Base-by-base conservation (phyloP, 2,329 filamentous ascomycete species). In the Davidsoniella australis region DNA sequence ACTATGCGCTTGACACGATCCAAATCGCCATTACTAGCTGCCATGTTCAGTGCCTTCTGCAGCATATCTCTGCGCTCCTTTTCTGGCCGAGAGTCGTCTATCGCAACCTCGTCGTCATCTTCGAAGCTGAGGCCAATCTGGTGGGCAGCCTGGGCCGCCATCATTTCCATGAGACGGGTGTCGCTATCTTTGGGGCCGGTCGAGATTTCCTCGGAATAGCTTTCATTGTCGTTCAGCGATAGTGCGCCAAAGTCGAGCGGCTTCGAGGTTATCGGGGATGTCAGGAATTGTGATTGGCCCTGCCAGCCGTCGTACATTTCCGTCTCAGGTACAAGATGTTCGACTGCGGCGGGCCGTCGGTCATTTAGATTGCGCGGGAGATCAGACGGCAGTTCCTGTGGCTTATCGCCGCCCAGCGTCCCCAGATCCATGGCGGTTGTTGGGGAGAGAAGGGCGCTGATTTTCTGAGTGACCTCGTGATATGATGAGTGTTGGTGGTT, bases 281-380 rank as follows among this genome's bases (percentile, higher is more conserved):
- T 93, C 55, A 96, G 73, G 65, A 94, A 94, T 66, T 95, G 88
- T 41, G 89, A 94, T 71, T 95, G 86, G 56, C 89, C 89, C 80
- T 96, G 87, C 91, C 91, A 98, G 57, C 86, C 91, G 73, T 98
- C 91, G 64, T 96, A 98, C 68, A 95, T 86, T 70, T 96, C 91
- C 39, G 88, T 94, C 70, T 96, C 91, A 38, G 73, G 72, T 50
- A 82, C 73, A 55, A 80, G 75, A 54, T 52, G 50, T 5, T 80
- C 78, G 43, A 69, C 71, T 3, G 79, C 75, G 33, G 82, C 74
- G 58, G 72, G 72, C 57, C 80, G 76, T 53, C 91, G 78, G 68
- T 98, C 91, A 63, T 98, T 82, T 49, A 98, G 75, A 10, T 88
- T 94, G 56, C 76, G 91, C 9, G 91, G 91, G 36, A 98, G 75